Evolutionary conservation across 1,284 basidiomycete genomes (phyloP).

Genomic region (Puccinia polysora): DNA sequence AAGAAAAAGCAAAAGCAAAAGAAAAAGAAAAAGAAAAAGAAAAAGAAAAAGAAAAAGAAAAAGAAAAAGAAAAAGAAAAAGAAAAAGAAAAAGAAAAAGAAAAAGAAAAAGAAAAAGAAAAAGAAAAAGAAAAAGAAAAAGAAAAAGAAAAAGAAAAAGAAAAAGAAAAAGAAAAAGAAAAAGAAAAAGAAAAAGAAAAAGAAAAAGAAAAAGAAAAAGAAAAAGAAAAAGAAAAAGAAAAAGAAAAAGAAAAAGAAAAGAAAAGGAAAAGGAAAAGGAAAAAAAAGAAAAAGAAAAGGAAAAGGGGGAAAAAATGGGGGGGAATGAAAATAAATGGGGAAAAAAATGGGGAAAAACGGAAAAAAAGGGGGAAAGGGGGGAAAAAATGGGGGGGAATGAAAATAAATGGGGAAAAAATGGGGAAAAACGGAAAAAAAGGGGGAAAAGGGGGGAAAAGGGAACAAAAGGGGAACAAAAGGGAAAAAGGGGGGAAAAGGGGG

Average conservation of each 20-base stretch:
- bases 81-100: constrained; percentile 3
- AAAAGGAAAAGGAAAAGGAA: constrained; percentile 4
- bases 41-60: constrained; percentile 2
- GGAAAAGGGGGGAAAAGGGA: no score
- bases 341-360: neutral
- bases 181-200: neutral
- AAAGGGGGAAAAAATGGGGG: no score
- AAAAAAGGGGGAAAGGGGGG: neutral
- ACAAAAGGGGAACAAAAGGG: neutral
- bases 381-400: no score
- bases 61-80: constrained; percentile 12
- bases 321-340: neutral
- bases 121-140: neutral
- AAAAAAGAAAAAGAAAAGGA: neutral
- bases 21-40: constrained; percentile 9
- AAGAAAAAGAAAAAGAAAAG: neutral
- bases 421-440: no score
- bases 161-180: neutral
- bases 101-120: neutral
- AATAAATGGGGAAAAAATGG: no score
- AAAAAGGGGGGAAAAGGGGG: no score
- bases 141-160: neutral
- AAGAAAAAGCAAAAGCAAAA: no score
- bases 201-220: constrained; percentile 1
- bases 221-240: neutral